Base-by-base conservation (phyloP, 352 stramenopile species). In the Globisporangium nodosum region DNA sequence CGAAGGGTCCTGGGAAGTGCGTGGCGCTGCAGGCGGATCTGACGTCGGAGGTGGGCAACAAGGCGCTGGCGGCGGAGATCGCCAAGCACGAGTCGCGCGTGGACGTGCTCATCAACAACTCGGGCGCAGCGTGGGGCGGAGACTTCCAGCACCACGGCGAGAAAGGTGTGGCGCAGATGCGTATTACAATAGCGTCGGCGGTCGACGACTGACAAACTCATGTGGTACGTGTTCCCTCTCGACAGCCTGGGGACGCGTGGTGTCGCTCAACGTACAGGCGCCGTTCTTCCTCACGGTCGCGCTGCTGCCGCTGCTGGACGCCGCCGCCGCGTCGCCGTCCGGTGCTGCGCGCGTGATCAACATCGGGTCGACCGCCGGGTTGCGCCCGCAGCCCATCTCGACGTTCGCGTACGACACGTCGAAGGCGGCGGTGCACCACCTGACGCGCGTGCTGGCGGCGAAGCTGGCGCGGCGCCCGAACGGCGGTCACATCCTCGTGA, bases 101-200 rank as follows among this genome's bases (percentile, higher is more conserved):
- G 27, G 79, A 98, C 61, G 88, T 98, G 48, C 78, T 98, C 13
- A 84, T 98, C 56, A 98, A 99, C 73, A 98, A 98, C 78, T 96
- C 91, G 76, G 77, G 76, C 20, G 65, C 78, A 3, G 54, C 53
- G 3, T 92, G 77, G 78, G 79, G 77, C 24, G 73, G 67, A 5
- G 66, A 72, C 33, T 69, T 82, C 9, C 31, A 78, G 47, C 54
- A 71, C 52, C 71, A 81, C 67, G 60, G 58, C 37, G 63, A 59
- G 24, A 62, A 74, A 27, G 64, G 66, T 73, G 48, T n/a, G 31
- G 31, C 1, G 50, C 1, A 27, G 24, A 27, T 35, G 12, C 33
- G 21, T 53, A 30, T 20, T 27, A 27, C 24, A n/a, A 13, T 49
- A 11, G n/a, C 24, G 18, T 15, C 40, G 15, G 3, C 5, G 18